Evolutionary conservation across 768 basidiomycete species (phyloP), one percentile per base, ranked within the genome.

Genomic region (Suillus brevipes): DNA sequence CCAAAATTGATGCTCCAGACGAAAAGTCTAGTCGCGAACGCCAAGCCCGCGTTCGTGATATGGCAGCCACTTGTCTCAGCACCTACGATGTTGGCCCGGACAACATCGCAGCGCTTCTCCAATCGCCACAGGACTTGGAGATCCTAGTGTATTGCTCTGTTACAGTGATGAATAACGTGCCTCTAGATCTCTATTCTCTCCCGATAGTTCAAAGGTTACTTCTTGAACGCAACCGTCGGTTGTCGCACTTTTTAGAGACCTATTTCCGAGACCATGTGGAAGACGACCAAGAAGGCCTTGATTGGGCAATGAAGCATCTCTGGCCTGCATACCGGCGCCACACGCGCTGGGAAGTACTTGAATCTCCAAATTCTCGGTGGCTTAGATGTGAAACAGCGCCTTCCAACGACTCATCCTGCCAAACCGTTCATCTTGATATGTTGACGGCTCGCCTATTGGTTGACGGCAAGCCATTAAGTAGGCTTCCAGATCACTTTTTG

Each of bases 401-500:
- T 1, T 56, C 59, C 5, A 20, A 40, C 2, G 65, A 49, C 16
- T 64, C 69, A 37, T 61, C 45, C 40, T 65, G 69, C 23, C 78
- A 78, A 55, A 56, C n/a, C 23, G 72, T 84, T 7, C 74, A 78
- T 57, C 71, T 82, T 23, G 78, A 86, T 62, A 40, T 85, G 1
- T 65, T 84, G 3, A 68, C 74, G 20, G 83, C 83, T 14, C 58
- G 68, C 28, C 70, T 85, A 1, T 73, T 84, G 20, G 73, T 85
- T 12, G 70, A 80, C 13, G 83, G 83, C 8, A 76, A 76, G 63
- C 74, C 78, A 1, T 63, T 81, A 10, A 78, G 80, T 20, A 76
- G 74, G 28, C 75, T 85, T 16, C 80, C 83, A 0, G 36, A 49
- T 9, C 64, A 66, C 0, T 80, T 84, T 36, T 49, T 70, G 2